These are phyloP conservation scores for Yarrowia sp. DNA, from an alignment of 805 yeast species.

Conservation along the genomic window DNA sequence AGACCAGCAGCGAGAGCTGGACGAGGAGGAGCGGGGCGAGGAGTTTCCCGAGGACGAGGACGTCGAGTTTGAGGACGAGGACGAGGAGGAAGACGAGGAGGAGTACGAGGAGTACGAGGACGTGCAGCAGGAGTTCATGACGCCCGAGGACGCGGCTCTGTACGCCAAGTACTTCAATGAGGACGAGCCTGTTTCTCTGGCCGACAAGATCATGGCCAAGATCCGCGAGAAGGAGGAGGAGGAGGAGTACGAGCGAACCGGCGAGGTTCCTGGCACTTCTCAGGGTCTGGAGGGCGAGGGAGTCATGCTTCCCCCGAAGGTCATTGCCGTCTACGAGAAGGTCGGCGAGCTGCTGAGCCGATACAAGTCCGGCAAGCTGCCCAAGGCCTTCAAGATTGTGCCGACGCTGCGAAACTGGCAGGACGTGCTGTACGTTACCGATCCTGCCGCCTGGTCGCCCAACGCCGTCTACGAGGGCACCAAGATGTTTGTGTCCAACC, in stretches of 20 bases:
- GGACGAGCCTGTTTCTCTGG: slow-evolving; percentile 47
- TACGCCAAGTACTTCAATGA: slow-evolving; percentile 62
- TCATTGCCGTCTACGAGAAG: slow-evolving; percentile 88
- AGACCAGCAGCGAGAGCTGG: slow-evolving; percentile 90
- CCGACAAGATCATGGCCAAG: slow-evolving; percentile 91
- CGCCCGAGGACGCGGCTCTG: slow-evolving; percentile 78
- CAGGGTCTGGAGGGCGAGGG: slow-evolving; percentile 49
- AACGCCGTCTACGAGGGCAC: slow-evolving; percentile 95
- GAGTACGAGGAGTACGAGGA: slow-evolving; percentile 45
- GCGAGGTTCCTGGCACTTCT: slow-evolving; percentile 31
- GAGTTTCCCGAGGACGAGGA: slow-evolving; percentile 52
- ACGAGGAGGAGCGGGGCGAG: slow-evolving; percentile 55
- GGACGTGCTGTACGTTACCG: slow-evolving; percentile 86
- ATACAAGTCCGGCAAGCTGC: slow-evolving; percentile 93
- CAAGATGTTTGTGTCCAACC: slow-evolving; percentile 80
- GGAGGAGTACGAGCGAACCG: slow-evolving; percentile 35
- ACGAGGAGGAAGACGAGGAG: slow-evolving; percentile 47
- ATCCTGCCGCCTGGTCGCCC: slow-evolving; percentile 93
- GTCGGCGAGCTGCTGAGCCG: slow-evolving; percentile 84
- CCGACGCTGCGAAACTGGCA: slow-evolving; percentile 95
- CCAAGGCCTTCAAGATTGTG: slow-evolving; percentile 92
- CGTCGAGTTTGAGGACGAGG: slow-evolving; percentile 42
- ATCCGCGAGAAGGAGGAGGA: slow-evolving; percentile 66
- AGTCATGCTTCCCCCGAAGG: slow-evolving; percentile 91
- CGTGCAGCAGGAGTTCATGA: slow-evolving; percentile 59